phyloP scores from a whole-genome alignment of 768 basidiomycete species.

The Tricholoma sp. region DNA sequence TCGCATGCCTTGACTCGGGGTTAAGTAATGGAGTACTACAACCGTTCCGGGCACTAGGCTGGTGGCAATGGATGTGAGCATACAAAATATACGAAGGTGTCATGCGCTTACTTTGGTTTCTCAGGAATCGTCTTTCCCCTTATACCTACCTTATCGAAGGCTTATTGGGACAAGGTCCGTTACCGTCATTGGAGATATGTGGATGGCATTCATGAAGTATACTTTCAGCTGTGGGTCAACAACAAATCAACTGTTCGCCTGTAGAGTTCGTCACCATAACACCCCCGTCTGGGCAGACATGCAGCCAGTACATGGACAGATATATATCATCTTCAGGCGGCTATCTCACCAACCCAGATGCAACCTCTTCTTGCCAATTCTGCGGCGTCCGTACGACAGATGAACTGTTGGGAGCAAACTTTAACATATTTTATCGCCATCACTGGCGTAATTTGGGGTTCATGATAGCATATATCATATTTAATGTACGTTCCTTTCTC shows the following conservation, averaged over 20 bases:
- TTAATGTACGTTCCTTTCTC: constrained; percentile 44
- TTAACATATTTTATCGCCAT: constrained; percentile 53
- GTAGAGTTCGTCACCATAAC: constrained; percentile 49
- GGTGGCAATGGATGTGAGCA: constrained; percentile 65
- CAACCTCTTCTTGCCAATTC: constrained; percentile 48
- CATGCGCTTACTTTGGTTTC: neutral
- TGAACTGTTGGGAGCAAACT: constrained; percentile 42
- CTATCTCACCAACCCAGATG: constrained; percentile 50
- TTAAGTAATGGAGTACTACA: constrained; percentile 58
- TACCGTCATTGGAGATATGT: constrained; percentile 23
- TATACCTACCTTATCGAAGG: constrained; percentile 54
- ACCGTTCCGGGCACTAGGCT: constrained; percentile 50
- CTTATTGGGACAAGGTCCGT: constrained; percentile 32
- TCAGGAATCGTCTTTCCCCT: constrained; percentile 40
- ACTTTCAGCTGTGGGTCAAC: constrained; percentile 36
- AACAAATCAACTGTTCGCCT: constrained; percentile 41
- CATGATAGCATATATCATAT: constrained; percentile 40
- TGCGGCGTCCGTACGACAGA: constrained; percentile 60
- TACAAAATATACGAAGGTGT: neutral
- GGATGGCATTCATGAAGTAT: constrained; percentile 18
- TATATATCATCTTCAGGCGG: constrained; percentile 51
- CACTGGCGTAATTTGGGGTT: constrained; percentile 54
- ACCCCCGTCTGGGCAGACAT: constrained; percentile 50
- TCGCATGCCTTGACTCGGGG: neutral
- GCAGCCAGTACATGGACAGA: constrained; percentile 42